Conservation (phyloP, 805 yeast species). For the Yarrowia porcina region DNA sequence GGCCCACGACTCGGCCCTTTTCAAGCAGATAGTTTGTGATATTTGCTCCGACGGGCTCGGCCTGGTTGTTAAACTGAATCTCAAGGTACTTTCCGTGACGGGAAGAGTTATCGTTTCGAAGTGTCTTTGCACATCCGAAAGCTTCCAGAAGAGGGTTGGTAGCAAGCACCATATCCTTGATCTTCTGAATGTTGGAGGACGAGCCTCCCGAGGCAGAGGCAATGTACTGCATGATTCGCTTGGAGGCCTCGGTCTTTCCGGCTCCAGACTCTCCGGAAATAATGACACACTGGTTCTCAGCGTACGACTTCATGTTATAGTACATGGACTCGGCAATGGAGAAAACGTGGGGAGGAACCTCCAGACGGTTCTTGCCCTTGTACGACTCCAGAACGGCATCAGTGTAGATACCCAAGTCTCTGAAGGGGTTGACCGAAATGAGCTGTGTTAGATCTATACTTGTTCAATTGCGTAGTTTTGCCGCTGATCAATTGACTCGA, state of each 20-base stretch:
- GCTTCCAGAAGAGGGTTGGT: slow-evolving; percentile 90
- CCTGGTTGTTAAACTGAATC: slow-evolving; percentile 74
- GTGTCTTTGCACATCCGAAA: slow-evolving; percentile 90
- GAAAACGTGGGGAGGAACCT: slow-evolving; percentile 95
- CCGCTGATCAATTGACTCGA: not conserved
- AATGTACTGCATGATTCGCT: slow-evolving; percentile 94
- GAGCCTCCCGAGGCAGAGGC: slow-evolving; percentile 75
- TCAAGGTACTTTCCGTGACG: slow-evolving; percentile 93
- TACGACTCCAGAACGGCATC: slow-evolving; percentile 70
- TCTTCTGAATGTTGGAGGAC: slow-evolving; percentile 68
- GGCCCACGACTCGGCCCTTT: slow-evolving; percentile 96
- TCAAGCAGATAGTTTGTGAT: slow-evolving; percentile 93
- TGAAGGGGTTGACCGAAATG: slow-evolving; percentile 94
- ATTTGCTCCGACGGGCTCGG: slow-evolving; percentile 91
- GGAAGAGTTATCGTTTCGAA: slow-evolving; percentile 84
- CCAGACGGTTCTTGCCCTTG: slow-evolving; percentile 88
- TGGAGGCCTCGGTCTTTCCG: slow-evolving; percentile 97
- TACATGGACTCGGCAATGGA: slow-evolving; percentile 98
- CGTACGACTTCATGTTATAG: slow-evolving; percentile 89
- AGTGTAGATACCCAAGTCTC: slow-evolving; percentile 93
- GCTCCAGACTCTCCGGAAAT: slow-evolving; percentile 98
- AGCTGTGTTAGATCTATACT: slow-evolving; percentile 38
- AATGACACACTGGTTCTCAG: slow-evolving; percentile 94
- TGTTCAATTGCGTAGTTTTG: not conserved
- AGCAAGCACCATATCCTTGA: slow-evolving; percentile 96